Evolutionary conservation across 2,329 filamentous ascomycete genomes (phyloP), one percentile per base, ranked within the genome.

Genomic region (Thielaviopsis punctulata): DNA sequence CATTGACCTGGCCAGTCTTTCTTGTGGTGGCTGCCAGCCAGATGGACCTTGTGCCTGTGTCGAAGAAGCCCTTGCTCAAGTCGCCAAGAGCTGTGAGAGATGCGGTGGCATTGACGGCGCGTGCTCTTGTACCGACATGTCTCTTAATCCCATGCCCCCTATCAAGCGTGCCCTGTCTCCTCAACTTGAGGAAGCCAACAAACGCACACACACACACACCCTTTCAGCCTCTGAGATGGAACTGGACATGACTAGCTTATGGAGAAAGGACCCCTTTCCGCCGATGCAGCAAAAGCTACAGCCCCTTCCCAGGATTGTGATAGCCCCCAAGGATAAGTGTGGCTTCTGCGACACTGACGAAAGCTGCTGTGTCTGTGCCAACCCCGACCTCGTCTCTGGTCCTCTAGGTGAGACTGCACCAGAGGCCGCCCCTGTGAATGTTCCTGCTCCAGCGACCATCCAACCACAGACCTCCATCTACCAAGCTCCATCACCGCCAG

Each of bases 301-400:
- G 48, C 57, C 65, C 9, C 63, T 68, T 18, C 61, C 63, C 41
- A 48, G 48, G n/a, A 55, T 55, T 7, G 54, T 60, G 18, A 64
- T 73, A 43, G 67, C 70, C 10, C 70, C 75, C 4, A 74, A 77
- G 56, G 85, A 90, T 59, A 75, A 77, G 19, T 92, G 86, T 63
- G 86, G 86, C 6, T 92, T 92, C 67, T 92, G 86, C 65, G 53
- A 55, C 36, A 78, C 82, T 56, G 84, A 89, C 55, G 84, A 84
- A 4, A 88, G 82, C 0, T 86, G 86, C 59, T 92, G 86, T 61
- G 79, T 88, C 58, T 92, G 86, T 64, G 85, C 84, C 22, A 85
- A 89, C 57, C 65, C 69, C 5, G 53, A 55, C 18, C 27, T 55
- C 19, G 45, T 55, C 46, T 44, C 49, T 21, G 19, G 51, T 49